phyloP scores from a whole-genome alignment of 805 yeast genomes.

The Kregervanrija pseudodelftensis region DNA sequence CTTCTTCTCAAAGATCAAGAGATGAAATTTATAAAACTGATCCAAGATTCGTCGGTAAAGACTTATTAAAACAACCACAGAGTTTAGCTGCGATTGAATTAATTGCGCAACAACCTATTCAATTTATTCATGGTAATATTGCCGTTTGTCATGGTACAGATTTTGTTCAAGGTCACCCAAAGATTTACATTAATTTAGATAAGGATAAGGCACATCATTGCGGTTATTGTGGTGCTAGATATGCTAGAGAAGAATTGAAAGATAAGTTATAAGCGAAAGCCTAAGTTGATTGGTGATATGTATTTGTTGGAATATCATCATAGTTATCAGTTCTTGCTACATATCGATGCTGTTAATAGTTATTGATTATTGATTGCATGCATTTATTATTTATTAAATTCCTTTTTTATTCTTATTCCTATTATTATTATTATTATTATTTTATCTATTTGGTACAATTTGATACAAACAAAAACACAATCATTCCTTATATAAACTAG shows the following conservation, averaged over 20 bases:
- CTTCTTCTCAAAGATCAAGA: slow-evolving; percentile 58
- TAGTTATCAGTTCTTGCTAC: too few relatives aligned
- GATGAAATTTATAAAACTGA: slow-evolving; percentile 44
- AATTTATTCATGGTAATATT: slow-evolving; percentile 46
- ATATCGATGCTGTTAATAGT: too few relatives aligned
- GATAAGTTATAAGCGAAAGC: slow-evolving; percentile 14
- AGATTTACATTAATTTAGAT: slow-evolving; percentile 73
- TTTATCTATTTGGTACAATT: not conserved
- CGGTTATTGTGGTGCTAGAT: slow-evolving; percentile 75
- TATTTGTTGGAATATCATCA: too few relatives aligned
- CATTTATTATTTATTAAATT: too few relatives aligned
- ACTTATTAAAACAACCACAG: slow-evolving; percentile 61
- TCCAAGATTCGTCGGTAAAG: slow-evolving; percentile 67
- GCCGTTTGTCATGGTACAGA: slow-evolving; percentile 84
- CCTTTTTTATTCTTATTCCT: too few relatives aligned
- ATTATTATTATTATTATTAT: not conserved
- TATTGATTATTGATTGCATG: too few relatives aligned
- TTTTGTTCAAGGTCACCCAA: slow-evolving; percentile 80
- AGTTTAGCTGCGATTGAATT: slow-evolving; percentile 82
- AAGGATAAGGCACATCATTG: slow-evolving; percentile 66
- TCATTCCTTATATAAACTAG: too few relatives aligned
- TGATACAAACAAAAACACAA: too few relatives aligned
- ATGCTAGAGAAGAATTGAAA: slow-evolving; percentile 46
- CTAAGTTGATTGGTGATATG: too few relatives aligned
- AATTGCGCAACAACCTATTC: slow-evolving; percentile 66